Conservation (phyloP, 2,329 filamentous ascomycete genomes). For the Hypoxylon sp. region DNA sequence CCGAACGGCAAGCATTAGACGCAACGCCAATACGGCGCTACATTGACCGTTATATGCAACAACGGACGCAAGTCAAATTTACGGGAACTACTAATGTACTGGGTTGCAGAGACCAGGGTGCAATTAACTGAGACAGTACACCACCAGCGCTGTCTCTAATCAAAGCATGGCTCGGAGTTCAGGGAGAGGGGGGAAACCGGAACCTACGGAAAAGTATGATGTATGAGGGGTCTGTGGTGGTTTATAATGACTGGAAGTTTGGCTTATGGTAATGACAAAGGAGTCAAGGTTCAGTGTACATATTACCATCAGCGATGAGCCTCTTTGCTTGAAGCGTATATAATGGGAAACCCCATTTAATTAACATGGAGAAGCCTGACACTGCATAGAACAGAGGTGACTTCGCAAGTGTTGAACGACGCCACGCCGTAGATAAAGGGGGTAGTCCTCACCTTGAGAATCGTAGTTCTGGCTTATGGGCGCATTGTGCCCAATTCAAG, state of each 20-base stretch:
- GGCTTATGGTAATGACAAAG: slow-evolving; percentile 9
- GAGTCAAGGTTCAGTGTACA: slow-evolving; percentile 15
- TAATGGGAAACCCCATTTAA: slow-evolving; percentile 10
- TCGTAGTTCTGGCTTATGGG: no score
- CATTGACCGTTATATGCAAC: slow-evolving; percentile 1
- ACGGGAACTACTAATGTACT: background rate
- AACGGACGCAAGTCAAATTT: background rate
- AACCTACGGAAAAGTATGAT: slow-evolving; percentile 11
- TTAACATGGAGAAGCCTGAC: background rate
- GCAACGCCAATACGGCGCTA: background rate
- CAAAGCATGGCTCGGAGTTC: slow-evolving; percentile 15
- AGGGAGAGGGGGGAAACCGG: slow-evolving; percentile 14
- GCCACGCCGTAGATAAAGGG: background rate
- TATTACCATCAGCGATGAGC: slow-evolving; percentile 9
- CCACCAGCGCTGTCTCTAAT: background rate
- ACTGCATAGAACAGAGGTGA: background rate
- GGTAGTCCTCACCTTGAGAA: background rate
- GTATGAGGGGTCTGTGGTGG: slow-evolving; percentile 9
- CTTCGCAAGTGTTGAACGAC: background rate
- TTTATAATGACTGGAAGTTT: slow-evolving; percentile 15
- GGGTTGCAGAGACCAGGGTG: background rate
- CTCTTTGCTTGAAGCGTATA: slow-evolving; percentile 12
- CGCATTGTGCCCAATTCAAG: no score
- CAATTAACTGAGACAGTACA: background rate
- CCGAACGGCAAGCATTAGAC: background rate